These are phyloP conservation scores for Taphrina flavorubra DNA, from an alignment of 1,139 yeast species.

Conservation along the genomic window DNA sequence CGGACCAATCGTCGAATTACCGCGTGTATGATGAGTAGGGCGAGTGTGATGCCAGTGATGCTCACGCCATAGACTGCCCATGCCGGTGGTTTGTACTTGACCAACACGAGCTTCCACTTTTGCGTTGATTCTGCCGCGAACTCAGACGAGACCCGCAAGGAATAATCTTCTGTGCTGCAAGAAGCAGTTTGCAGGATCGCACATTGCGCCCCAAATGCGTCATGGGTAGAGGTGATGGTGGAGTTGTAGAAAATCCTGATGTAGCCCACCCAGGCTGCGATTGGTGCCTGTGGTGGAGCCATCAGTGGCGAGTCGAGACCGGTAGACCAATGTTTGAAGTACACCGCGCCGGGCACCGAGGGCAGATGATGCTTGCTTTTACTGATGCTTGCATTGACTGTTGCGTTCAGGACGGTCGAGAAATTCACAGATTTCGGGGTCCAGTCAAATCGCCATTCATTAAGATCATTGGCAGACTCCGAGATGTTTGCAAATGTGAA, in stretches of 20 bases:
- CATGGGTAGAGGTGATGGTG: slow-evolving; percentile 28
- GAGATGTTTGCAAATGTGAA: slow-evolving; percentile 25
- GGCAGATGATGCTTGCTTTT: slow-evolving; percentile 9
- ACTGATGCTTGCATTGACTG: slow-evolving; percentile 7
- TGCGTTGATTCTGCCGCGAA: slow-evolving; percentile 17
- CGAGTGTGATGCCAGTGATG: slow-evolving; percentile 16
- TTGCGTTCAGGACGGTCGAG: slow-evolving; percentile 21
- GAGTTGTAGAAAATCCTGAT: slow-evolving; percentile 38
- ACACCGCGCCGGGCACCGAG: slow-evolving; percentile 31
- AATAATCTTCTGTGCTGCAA: slow-evolving; percentile 33
- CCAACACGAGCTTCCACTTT: slow-evolving; percentile 23
- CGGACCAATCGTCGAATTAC: slow-evolving; percentile 26
- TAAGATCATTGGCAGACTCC: slow-evolving; percentile 16
- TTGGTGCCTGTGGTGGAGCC: slow-evolving; percentile 15
- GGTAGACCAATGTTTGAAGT: slow-evolving; percentile 38
- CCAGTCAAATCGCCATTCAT: slow-evolving; percentile 38
- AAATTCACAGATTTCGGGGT: slow-evolving; percentile 7
- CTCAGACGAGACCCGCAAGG: slow-evolving; percentile 34
- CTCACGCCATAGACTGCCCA: slow-evolving; percentile 35
- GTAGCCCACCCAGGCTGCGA: slow-evolving; percentile 31
- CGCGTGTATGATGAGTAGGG: slow-evolving; percentile 22
- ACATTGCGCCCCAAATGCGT: slow-evolving; percentile 37
- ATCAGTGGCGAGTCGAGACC: slow-evolving; percentile 11
- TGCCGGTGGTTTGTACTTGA: slow-evolving; percentile 22
- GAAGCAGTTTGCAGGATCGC: slow-evolving; percentile 15